Percentiles rank a stretch among this genome's conserved stretches.
Conservation (phyloP, 2,329 filamentous ascomycete species). For the Fusarium sp. region DNA sequence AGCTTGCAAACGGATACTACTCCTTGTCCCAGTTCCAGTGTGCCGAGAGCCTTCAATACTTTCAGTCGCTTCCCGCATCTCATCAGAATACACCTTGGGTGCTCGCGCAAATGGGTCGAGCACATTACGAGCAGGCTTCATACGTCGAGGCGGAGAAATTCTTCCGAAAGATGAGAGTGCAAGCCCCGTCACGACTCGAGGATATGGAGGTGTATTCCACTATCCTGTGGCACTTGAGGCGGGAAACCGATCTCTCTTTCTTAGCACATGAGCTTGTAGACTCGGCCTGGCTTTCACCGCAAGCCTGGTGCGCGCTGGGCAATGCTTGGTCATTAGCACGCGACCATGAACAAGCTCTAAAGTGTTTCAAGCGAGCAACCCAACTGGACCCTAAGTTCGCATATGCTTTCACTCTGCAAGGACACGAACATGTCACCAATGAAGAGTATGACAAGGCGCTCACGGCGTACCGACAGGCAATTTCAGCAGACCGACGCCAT, state of each 20-base stretch:
- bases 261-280: constrained; percentile 93
- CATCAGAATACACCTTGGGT: constrained; percentile 97
- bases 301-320: constrained; percentile 95
- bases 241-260: constrained; percentile 91
- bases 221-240: constrained; percentile 97
- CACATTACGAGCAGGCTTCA: constrained; percentile 90
- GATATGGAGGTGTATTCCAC: constrained; percentile 99
- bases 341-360: constrained; percentile 94
- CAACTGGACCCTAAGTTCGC: constrained; percentile 92
- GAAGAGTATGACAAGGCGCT: constrained; percentile 98
- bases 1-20: constrained; percentile 85
- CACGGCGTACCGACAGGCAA: constrained; percentile 86
- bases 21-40: constrained; percentile 85
- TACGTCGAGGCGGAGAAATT: constrained; percentile 90
- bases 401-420: constrained; percentile 95
- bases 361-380: constrained; percentile 94
- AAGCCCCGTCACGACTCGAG: constrained; percentile 86
- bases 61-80: constrained; percentile 76
- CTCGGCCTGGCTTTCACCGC: constrained; percentile 87
- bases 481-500: constrained; percentile 88
- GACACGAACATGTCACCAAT: constrained; percentile 94
- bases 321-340: constrained; percentile 94
- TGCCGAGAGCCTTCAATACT: constrained; percentile 81
- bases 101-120: constrained; percentile 88
- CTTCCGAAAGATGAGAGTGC: constrained; percentile 83